Base-by-base conservation (phyloP, 129 eudicot species). In the Artemisia argyi region DNA sequence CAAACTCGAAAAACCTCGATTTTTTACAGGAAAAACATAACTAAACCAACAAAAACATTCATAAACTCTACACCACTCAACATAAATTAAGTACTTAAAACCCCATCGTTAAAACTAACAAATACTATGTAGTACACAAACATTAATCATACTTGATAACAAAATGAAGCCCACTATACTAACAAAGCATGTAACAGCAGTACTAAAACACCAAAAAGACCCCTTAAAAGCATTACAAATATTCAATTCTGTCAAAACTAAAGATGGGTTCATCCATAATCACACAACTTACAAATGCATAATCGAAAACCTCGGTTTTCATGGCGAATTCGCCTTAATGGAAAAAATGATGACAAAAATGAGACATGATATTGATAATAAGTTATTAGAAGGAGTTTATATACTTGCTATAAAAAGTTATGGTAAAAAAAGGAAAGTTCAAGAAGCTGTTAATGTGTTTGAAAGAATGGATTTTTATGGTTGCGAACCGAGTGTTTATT, bases 381-480 rank as follows among this genome's bases (percentile, higher is more conserved):
- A 73, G 61, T 71, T 82, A 52, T 73, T 87, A 58, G 94, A 90
- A 79, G 85, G 94, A 39, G 89, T 84, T 63, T 90, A 87, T 63
- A 53, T 90, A 42, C 71, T 69, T 58, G 89, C 85, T 16, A 90
- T 94, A 85, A 90, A 86, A 58, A 83, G 76, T 78, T 94, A 94
- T 71, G 99, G 99, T 3, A 91, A 76, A 81, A 90, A 80, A 59
- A 86, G 91, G 56, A 94, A 85, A 58, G 49, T 94, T 79, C 93
- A 94, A 73, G 96, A 90, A 75, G 97, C 99, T 13, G 93, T 90
- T 51, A 73, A 86, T 68, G 82, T 90, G 56, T 94, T 94, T 56
- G 99, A 94, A 79, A 86, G 91, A 72, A 94, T 94, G 97, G 99
- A 94, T 73, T 94, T 94, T 56, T 94, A 84, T 72, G 76, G 78